A percentile compares a stretch with the other conserved stretches of the same genome.
phyloP scores from a whole-genome alignment of 768 basidiomycete genomes.

The Vishniacozyma victoriae region DNA sequence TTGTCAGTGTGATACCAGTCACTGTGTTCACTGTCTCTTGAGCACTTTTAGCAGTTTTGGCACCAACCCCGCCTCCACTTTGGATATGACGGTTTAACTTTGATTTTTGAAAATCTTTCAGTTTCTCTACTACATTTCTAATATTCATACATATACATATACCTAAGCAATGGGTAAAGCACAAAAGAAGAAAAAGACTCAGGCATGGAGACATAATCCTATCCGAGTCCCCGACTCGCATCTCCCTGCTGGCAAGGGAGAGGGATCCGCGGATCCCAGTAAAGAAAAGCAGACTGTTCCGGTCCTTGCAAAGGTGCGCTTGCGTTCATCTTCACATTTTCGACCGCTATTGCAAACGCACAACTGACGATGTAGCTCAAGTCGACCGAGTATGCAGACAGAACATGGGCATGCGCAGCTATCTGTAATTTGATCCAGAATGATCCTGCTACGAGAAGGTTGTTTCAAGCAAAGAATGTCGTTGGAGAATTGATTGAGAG shows the following conservation, averaged over 20 bases:
- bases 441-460: constrained; percentile 80
- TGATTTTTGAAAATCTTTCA: too few species aligned
- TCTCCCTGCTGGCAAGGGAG: constrained; percentile 71
- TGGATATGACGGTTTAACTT: too few species aligned
- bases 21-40: too few species aligned
- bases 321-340: constrained; percentile 47
- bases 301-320: constrained; percentile 72
- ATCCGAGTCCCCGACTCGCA: constrained; percentile 90
- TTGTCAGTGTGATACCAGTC: too few species aligned
- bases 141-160: neutral
- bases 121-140: neutral
- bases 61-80: too few species aligned
- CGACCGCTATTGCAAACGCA: neutral
- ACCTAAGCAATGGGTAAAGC: constrained; percentile 74
- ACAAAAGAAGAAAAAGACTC: constrained; percentile 65
- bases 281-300: constrained; percentile 77
- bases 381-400: constrained; percentile 61
- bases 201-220: constrained; percentile 80
- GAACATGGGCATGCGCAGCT: constrained; percentile 93
- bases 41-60: too few species aligned
- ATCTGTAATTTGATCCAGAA: constrained; percentile 94
- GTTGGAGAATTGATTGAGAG: constrained; percentile 79
- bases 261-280: constrained; percentile 53
- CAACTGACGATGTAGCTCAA: constrained; percentile 27
- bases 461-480: constrained; percentile 85